phyloP scores from a whole-genome alignment of 352 stramenopile species.

The Albugo laibachii region DNA sequence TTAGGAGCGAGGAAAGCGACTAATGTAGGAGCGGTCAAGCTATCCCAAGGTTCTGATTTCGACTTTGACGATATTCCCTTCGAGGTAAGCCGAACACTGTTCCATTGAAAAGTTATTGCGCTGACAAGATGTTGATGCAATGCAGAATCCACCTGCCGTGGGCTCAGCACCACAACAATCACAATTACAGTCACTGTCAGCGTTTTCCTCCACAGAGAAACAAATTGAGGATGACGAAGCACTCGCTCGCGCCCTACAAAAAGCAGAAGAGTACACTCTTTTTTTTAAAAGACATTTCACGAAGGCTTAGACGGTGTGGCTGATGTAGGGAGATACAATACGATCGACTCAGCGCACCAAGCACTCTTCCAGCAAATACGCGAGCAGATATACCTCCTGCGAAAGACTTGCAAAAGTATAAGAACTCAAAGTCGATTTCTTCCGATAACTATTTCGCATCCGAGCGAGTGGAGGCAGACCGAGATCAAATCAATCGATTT shows the following conservation, averaged over 20 bases:
- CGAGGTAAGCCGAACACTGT: constrained; percentile 16
- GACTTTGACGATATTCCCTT: constrained; percentile 81
- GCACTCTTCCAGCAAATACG: neutral
- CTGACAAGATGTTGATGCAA: neutral
- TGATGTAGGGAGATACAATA: too few species aligned
- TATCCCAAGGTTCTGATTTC: constrained; percentile 51
- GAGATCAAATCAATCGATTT: constrained; percentile 43
- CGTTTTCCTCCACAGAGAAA: constrained; percentile 15
- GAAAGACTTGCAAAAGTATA: constrained; percentile 77
- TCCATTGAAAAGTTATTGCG: neutral
- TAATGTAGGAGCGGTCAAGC: constrained; percentile 39
- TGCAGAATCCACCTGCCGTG: constrained; percentile 43
- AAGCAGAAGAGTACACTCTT: constrained; percentile 45
- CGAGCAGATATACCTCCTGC: constrained; percentile 11
- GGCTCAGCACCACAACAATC: neutral
- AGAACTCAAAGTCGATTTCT: constrained; percentile 82
- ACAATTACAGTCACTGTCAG: neutral
- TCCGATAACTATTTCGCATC: constrained; percentile 80
- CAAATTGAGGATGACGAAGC: constrained; percentile 78
- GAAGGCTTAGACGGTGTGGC: neutral
- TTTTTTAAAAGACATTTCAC: neutral
- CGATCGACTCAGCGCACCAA: constrained; percentile 1
- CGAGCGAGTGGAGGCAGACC: constrained; percentile 33
- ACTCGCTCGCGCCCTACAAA: constrained; percentile 54
- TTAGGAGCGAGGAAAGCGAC: constrained; percentile 26